These are phyloP conservation scores for Cynanchum wilfordii DNA, from an alignment of 257 asterid genomes.

Conservation along the genomic window DNA sequence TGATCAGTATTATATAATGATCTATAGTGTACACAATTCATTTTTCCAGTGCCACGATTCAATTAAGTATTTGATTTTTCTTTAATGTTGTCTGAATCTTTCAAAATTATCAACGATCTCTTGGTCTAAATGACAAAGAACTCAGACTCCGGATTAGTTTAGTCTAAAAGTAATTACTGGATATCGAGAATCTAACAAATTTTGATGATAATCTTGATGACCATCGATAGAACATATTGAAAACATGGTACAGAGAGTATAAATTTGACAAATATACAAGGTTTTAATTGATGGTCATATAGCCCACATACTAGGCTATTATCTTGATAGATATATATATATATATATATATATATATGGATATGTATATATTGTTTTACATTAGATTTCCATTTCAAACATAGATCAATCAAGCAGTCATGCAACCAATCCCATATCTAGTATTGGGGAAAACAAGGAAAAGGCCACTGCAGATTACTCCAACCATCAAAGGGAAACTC, in stretches of 20 bases:
- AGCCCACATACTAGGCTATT: neutral
- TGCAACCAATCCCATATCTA: constrained; percentile 77
- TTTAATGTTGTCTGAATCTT: neutral
- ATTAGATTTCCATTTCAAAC: too few relatives aligned
- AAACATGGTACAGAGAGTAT: too few relatives aligned
- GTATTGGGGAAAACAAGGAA: constrained; percentile 88
- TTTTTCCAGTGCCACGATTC: neutral
- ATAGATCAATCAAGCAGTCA: constrained; percentile 33
- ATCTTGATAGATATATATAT: neutral
- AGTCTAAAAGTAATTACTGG: too few relatives aligned
- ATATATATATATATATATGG: too few relatives aligned
- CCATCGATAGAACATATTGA: too few relatives aligned
- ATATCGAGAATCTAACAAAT: too few relatives aligned
- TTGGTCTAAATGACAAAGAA: too few relatives aligned
- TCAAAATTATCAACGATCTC: too few relatives aligned
- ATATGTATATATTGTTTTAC: too few relatives aligned
- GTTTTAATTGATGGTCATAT: neutral
- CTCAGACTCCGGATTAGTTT: too few relatives aligned
- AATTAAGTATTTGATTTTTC: neutral
- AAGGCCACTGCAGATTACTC: constrained; percentile 73
- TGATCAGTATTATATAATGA: neutral
- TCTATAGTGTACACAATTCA: neutral
- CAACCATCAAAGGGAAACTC: constrained; percentile 90
- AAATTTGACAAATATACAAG: neutral
- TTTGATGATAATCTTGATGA: too few relatives aligned